Evolutionary conservation across 2,329 filamentous ascomycete genomes (phyloP).

Genomic region (Westerdykella ornata): DNA sequence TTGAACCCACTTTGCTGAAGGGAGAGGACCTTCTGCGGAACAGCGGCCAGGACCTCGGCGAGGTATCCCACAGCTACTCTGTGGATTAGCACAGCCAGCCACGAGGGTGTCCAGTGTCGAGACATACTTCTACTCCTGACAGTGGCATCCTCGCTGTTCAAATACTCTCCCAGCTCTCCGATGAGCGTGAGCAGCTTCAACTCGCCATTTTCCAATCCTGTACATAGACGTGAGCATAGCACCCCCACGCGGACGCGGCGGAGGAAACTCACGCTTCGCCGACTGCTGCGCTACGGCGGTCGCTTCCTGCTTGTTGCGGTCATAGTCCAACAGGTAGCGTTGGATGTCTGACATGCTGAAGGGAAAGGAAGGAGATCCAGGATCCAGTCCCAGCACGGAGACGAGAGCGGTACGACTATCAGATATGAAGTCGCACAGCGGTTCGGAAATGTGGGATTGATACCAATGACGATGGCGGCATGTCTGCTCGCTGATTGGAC

Average conservation of each 20-base stretch:
- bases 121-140: slow-evolving; percentile 52
- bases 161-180: slow-evolving; percentile 58
- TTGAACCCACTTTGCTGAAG: slow-evolving; percentile 49
- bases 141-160: slow-evolving; percentile 58
- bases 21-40: slow-evolving; percentile 51
- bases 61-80: slow-evolving; percentile 43
- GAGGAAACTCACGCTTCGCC: slow-evolving; percentile 32
- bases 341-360: slow-evolving; percentile 47
- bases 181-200: slow-evolving; percentile 57
- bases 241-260: slow-evolving; percentile 7
- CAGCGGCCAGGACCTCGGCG: slow-evolving; percentile 45
- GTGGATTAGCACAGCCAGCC: background rate
- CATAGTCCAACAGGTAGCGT: slow-evolving; percentile 47
- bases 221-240: slow-evolving; percentile 11
- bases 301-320: slow-evolving; percentile 44
- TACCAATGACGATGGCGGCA: slow-evolving; percentile 4
- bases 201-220: slow-evolving; percentile 54
- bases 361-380: background rate
- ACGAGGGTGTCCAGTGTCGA: slow-evolving; percentile 22
- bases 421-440: background rate
- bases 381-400: background rate
- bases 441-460: background rate
- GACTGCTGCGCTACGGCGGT: slow-evolving; percentile 39
- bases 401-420: background rate
- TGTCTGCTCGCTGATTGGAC: slow-evolving; percentile 12